Conservation (phyloP, 805 yeast genomes). For the Candida multigemmis region DNA sequence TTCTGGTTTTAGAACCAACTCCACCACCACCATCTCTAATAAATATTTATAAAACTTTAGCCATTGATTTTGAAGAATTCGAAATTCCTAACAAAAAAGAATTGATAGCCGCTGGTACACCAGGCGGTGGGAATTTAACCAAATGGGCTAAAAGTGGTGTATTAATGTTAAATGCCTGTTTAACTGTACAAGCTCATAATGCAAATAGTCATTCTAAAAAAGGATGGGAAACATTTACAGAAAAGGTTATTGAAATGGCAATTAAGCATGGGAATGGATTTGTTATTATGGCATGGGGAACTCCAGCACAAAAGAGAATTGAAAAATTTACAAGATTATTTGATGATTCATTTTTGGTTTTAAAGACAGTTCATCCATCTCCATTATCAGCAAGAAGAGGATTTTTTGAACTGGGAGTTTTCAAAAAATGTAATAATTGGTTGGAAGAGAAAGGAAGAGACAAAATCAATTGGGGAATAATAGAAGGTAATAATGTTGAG, state of each 20-base stretch:
- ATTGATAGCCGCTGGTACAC: conserved; percentile 13
- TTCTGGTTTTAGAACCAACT: conserved; percentile 75
- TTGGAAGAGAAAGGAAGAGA: conserved; percentile 32
- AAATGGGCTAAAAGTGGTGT: conserved; percentile 89
- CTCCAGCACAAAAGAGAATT: conserved; percentile 60
- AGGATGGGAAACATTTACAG: conserved; percentile 94
- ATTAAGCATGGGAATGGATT: conserved; percentile 44
- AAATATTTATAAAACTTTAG: conserved; percentile 77
- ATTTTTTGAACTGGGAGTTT: conserved; percentile 72
- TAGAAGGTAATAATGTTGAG: conserved; percentile 17
- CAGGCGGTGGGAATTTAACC: conserved; percentile 58
- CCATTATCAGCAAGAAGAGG: conserved; percentile 86
- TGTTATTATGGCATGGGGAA: conserved; percentile 76
- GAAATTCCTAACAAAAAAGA: conserved; percentile 36
- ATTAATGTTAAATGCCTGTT: conserved; percentile 72
- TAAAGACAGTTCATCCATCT: conserved; percentile 85
- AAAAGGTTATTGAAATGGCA: conserved; percentile 48
- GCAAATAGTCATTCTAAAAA: conserved; percentile 85
- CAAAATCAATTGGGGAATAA: conserved; percentile 59
- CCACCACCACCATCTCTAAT: conserved; percentile 78
- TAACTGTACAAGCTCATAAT: conserved; percentile 87
- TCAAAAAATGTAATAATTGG: conserved; percentile 73
- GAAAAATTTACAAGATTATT: conserved; percentile 18
- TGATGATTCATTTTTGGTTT: conserved; percentile 35
- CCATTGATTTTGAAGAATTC: conserved; percentile 59